Conservation (phyloP, 2,329 filamentous ascomycete species). For the Ceratocystis diversiconidia region DNA sequence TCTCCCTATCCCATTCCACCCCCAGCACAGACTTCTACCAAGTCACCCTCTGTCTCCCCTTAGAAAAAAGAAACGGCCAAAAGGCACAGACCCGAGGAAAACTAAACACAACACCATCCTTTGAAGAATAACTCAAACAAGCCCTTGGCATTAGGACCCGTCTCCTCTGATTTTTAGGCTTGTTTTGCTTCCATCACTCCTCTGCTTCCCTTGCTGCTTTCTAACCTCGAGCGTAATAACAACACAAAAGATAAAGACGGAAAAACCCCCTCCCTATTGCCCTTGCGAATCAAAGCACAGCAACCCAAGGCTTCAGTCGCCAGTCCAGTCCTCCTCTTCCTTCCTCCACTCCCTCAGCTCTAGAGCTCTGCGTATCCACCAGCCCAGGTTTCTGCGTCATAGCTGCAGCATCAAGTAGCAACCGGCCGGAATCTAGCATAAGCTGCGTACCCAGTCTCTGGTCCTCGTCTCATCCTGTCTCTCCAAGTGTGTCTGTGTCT, state of each 20-base stretch:
- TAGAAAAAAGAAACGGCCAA: no score
- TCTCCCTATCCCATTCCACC: neutral
- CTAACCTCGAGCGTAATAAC: no score
- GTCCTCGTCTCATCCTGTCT: neutral
- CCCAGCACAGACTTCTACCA: neutral
- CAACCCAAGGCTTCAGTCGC: neutral
- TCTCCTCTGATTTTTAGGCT: no score
- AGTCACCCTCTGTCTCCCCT: no score
- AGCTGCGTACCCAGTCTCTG: neutral
- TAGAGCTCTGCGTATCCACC: no score
- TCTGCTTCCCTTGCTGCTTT: no score
- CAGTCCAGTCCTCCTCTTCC: neutral
- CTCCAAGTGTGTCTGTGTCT: neutral
- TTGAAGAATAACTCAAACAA: neutral
- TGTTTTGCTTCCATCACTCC: no score
- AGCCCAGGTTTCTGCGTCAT: neutral
- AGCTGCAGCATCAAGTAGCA: conserved; percentile 3
- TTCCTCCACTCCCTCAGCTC: neutral
- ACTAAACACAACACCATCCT: neutral
- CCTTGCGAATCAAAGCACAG: neutral
- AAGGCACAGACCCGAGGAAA: conserved; percentile 1
- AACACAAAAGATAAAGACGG: no score
- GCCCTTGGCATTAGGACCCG: neutral
- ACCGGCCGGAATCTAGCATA: conserved; percentile 1
- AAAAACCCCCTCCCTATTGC: no score